Conservation (phyloP, 164 flowering plant species). For the Annona cherimola region DNA sequence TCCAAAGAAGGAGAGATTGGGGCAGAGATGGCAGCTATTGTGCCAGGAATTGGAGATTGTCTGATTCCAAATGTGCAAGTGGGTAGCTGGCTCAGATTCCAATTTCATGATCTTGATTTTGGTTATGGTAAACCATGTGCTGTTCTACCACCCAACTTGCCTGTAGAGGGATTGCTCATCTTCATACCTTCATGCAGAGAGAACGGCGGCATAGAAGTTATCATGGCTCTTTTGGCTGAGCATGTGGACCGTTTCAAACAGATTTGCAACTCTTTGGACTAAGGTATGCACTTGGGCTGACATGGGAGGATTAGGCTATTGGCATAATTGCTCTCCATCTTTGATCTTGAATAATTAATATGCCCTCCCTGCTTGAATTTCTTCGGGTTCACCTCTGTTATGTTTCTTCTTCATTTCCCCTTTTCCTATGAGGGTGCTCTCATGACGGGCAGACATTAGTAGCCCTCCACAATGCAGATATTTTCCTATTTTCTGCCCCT, state of each 20-base stretch:
- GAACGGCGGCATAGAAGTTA: slow-evolving; percentile 13
- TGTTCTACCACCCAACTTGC: slow-evolving; percentile 12
- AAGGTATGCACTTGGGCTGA: no score
- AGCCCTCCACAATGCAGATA: no score
- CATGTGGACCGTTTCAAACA: slow-evolving; percentile 10
- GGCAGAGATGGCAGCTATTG: background rate
- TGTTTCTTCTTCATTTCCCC: no score
- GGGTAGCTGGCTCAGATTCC: slow-evolving; percentile 18
- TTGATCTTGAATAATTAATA: no score
- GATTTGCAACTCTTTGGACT: slow-evolving; percentile 6
- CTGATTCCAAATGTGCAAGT: slow-evolving; percentile 13
- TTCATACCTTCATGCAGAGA: slow-evolving; percentile 14
- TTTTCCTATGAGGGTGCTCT: no score
- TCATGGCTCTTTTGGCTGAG: slow-evolving; percentile 5
- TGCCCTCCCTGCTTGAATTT: no score
- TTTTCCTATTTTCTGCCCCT: no score
- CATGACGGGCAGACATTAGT: no score
- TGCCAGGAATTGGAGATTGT: background rate
- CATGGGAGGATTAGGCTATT: no score
- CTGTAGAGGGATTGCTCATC: slow-evolving; percentile 9
- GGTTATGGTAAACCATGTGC: slow-evolving; percentile 17
- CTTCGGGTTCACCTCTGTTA: no score
- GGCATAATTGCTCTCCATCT: no score
- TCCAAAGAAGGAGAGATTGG: background rate
- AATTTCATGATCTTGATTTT: slow-evolving; percentile 13